Evolutionary conservation across 2,329 filamentous ascomycete species (phyloP).

Genomic region (Acarospora socialis): DNA sequence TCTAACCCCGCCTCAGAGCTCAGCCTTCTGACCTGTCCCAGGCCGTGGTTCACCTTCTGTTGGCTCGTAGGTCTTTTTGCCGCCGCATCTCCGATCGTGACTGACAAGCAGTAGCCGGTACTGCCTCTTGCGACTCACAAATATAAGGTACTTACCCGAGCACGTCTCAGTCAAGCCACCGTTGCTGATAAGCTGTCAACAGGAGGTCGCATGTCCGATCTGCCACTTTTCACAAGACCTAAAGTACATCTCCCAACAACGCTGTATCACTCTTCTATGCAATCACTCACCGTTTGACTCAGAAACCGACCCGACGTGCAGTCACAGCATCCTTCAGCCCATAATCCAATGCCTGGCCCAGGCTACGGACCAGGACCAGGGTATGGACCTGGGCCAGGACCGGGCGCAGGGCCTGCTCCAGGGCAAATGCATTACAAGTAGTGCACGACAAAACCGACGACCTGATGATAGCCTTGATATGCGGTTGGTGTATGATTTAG

Average conservation of each 20-base stretch:
- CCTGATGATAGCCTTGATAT: too few species aligned
- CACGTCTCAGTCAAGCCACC: background rate
- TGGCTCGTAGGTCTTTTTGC: conserved; percentile 22
- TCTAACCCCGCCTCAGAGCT: background rate
- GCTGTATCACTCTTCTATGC: background rate
- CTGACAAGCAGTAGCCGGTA: conserved; percentile 19
- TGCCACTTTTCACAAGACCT: conserved; percentile 17
- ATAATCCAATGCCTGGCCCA: conserved; percentile 2
- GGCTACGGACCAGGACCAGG: conserved; percentile 2
- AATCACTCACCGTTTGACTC: background rate
- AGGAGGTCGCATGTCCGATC: conserved; percentile 16
- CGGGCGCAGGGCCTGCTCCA: background rate
- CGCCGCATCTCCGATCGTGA: conserved; percentile 15
- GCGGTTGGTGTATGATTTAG: too few species aligned
- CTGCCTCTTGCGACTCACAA: conserved; percentile 27
- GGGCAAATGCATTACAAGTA: too few species aligned
- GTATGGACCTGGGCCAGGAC: conserved; percentile 1
- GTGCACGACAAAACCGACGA: too few species aligned
- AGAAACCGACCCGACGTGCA: conserved; percentile 16
- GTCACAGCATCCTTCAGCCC: conserved; percentile 10
- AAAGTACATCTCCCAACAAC: conserved; percentile 10
- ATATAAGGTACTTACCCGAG: conserved; percentile 15
- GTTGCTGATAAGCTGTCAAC: background rate
- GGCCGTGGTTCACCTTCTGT: conserved; percentile 33
- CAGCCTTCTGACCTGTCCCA: conserved; percentile 8